These are phyloP conservation scores for Tephrocybe sp. DNA, from an alignment of 768 basidiomycete genomes.

Conservation along the genomic window DNA sequence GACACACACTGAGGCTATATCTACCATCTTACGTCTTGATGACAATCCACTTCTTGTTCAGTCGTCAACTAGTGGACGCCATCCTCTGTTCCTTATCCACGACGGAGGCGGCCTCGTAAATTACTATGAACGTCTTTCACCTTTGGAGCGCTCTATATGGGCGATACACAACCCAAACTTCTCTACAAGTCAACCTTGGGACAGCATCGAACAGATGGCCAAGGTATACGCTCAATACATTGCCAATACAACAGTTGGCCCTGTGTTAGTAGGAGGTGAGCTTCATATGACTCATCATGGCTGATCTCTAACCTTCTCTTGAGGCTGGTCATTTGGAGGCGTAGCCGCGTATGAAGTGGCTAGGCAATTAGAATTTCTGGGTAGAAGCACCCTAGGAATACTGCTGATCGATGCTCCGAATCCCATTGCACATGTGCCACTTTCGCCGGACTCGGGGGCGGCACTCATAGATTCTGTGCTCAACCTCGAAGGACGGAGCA, in stretches of 20 bases:
- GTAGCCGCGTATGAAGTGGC: conserved; percentile 68
- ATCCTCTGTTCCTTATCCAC: conserved; percentile 64
- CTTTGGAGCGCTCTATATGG: conserved; percentile 54
- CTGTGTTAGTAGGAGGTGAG: conserved; percentile 59
- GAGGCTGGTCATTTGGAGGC: conserved; percentile 82
- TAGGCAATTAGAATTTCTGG: conserved; percentile 43
- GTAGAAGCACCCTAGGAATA: conserved; percentile 49
- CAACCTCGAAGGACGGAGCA: conserved; percentile 25
- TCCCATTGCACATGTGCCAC: conserved; percentile 46
- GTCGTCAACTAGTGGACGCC: conserved; percentile 15
- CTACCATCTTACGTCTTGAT: conserved; percentile 23
- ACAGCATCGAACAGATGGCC: conserved; percentile 50
- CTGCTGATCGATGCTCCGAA: conserved; percentile 67
- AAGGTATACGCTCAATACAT: conserved; percentile 44
- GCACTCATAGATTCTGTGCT: conserved; percentile 46
- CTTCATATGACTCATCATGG: not conserved
- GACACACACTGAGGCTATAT: conserved; percentile 8
- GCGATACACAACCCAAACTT: conserved; percentile 59
- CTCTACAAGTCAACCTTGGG: conserved; percentile 42
- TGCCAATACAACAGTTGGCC: conserved; percentile 27
- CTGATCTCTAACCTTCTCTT: not conserved
- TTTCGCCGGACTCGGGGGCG: conserved; percentile 33
- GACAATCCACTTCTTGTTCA: conserved; percentile 36
- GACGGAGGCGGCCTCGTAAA: conserved; percentile 69
- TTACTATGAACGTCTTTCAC: conserved; percentile 45